These are phyloP conservation scores for Mucuna pruriens DNA, from an alignment of 306 rosid genomes.

Conservation along the genomic window DNA sequence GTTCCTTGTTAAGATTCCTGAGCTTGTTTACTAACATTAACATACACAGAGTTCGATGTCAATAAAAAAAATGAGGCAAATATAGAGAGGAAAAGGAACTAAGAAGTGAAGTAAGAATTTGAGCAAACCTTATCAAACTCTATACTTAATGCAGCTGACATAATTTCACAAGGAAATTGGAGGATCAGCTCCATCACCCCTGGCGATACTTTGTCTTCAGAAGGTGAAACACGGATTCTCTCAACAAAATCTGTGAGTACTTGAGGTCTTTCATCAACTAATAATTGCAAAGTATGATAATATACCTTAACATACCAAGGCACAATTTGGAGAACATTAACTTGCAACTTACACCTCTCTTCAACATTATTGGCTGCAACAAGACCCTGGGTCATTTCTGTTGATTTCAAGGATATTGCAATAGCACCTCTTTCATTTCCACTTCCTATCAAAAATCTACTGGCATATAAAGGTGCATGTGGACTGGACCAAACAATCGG, in stretches of 20 bases:
- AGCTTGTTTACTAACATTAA: not conserved
- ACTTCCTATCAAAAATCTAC: slow-evolving; percentile 88
- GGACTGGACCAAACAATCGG: slow-evolving; percentile 81
- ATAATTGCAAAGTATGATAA: slow-evolving; percentile 73
- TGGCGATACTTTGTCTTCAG: slow-evolving; percentile 89
- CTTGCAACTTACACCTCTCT: slow-evolving; percentile 72
- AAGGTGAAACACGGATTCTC: slow-evolving; percentile 83
- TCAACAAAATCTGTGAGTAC: slow-evolving; percentile 63
- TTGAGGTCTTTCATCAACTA: slow-evolving; percentile 64
- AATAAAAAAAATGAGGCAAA: not conserved
- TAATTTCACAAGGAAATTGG: slow-evolving; percentile 78
- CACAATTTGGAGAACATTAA: slow-evolving; percentile 87
- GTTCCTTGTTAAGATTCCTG: slow-evolving; percentile 7
- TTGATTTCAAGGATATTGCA: slow-evolving; percentile 81
- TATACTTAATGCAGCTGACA: slow-evolving; percentile 71
- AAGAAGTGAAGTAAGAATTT: not conserved
- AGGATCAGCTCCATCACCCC: slow-evolving; percentile 84
- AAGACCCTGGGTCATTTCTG: slow-evolving; percentile 53
- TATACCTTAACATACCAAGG: slow-evolving; percentile 98
- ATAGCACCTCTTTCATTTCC: slow-evolving; percentile 97
- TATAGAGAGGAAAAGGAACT: slow-evolving; percentile 16
- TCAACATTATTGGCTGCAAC: slow-evolving; percentile 40
- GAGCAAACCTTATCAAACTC: slow-evolving; percentile 88
- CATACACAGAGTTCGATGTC: not conserved
- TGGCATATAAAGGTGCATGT: slow-evolving; percentile 80